Evolutionary conservation across 805 yeast genomes (phyloP).

Genomic region (Barnettozyma californica): DNA sequence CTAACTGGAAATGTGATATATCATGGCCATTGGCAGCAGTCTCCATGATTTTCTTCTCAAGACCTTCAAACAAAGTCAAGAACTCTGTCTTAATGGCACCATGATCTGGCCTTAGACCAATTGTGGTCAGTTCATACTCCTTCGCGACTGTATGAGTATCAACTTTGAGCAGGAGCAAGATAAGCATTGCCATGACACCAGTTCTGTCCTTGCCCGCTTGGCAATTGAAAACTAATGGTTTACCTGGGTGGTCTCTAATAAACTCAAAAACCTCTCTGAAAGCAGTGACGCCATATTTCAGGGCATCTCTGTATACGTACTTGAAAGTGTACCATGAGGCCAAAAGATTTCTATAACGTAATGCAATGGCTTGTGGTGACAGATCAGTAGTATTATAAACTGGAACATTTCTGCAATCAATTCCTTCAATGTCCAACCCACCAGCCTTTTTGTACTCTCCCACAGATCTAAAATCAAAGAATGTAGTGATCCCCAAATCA

Average conservation of each 20-base stretch:
- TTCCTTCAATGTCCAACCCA: constrained; percentile 39
- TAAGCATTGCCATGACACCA: constrained; percentile 65
- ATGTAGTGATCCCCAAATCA: constrained; percentile 41
- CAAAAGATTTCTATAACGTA: constrained; percentile 47
- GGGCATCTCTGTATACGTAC: constrained; percentile 54
- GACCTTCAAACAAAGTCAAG: constrained; percentile 14
- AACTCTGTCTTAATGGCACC: constrained; percentile 17
- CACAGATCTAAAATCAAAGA: constrained; percentile 65
- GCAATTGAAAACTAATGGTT: constrained; percentile 63
- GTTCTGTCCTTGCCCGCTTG: constrained; percentile 88
- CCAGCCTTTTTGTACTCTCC: constrained; percentile 48
- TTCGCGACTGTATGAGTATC: constrained; percentile 59
- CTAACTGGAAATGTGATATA: constrained; percentile 4
- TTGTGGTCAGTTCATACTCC: constrained; percentile 72
- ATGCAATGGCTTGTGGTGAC: constrained; percentile 61
- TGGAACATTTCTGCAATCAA: constrained; percentile 49
- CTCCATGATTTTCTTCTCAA: constrained; percentile 3
- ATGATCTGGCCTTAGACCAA: constrained; percentile 52
- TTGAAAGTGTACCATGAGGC: constrained; percentile 60
- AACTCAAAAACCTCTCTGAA: constrained; percentile 47
- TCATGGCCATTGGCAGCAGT: constrained; percentile 3
- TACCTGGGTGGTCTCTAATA: constrained; percentile 49
- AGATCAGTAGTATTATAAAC: constrained; percentile 48
- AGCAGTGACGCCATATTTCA: constrained; percentile 42
- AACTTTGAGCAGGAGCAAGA: constrained; percentile 59